These are phyloP conservation scores for Thraustochytrium striatum DNA, from an alignment of 352 stramenopile species.

Conservation along the genomic window DNA sequence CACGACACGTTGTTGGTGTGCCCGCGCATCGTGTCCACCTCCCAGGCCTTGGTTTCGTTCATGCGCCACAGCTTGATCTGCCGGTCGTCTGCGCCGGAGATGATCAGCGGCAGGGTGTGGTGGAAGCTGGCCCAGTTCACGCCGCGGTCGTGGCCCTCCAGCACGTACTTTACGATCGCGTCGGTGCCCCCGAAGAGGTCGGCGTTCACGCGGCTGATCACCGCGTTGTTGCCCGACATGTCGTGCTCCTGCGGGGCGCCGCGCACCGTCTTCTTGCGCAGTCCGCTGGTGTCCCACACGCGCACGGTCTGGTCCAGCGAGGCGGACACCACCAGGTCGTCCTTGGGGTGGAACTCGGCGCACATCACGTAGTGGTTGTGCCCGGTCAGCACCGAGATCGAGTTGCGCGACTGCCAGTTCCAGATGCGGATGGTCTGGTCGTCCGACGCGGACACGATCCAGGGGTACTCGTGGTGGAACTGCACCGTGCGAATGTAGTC, in stretches of 20 bases:
- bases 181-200: slow-evolving; percentile 98
- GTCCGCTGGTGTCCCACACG: slow-evolving; percentile 98
- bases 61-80: slow-evolving; percentile 99
- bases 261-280: slow-evolving; percentile 96
- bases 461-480: slow-evolving; percentile 98
- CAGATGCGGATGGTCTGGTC: slow-evolving; percentile 99
- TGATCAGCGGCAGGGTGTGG: slow-evolving; percentile 93
- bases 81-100: slow-evolving; percentile 96
- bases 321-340: slow-evolving; percentile 98
- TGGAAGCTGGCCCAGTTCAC: slow-evolving; percentile 99
- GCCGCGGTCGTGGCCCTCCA: slow-evolving; percentile 97
- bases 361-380: slow-evolving; percentile 99
- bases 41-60: slow-evolving; percentile 99
- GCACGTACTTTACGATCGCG: slow-evolving; percentile 98
- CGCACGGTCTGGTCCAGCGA: slow-evolving; percentile 97
- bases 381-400: slow-evolving; percentile 97
- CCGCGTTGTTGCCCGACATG: slow-evolving; percentile 39
- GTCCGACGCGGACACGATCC: slow-evolving; percentile 94
- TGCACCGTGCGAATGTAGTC: slow-evolving; percentile 99
- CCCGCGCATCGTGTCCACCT: slow-evolving; percentile 98
- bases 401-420: slow-evolving; percentile 98
- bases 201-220: slow-evolving; percentile 57
- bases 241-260: slow-evolving; percentile 63
- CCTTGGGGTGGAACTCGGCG: slow-evolving; percentile 97
- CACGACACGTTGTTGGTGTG: slow-evolving; percentile 99